phyloP scores from a whole-genome alignment of 768 basidiomycete genomes.

The Tylopilus vinaceipallidus region DNA sequence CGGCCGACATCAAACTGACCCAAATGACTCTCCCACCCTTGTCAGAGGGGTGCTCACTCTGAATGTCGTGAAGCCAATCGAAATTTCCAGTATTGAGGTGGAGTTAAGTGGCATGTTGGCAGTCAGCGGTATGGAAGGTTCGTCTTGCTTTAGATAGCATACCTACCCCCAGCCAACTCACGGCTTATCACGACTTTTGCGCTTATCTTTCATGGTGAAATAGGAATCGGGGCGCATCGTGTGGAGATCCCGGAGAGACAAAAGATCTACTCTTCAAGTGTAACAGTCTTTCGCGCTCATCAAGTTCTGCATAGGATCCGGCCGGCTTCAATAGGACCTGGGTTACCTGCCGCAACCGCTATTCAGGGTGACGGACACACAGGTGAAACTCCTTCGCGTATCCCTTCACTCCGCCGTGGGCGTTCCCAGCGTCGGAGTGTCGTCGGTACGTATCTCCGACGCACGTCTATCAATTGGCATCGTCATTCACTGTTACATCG shows the following conservation, averaged over 20 bases:
- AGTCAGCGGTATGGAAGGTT: slow-evolving; percentile 87
- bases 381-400: neutral
- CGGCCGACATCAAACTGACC: slow-evolving; percentile 31
- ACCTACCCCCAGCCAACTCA: no score
- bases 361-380: slow-evolving; percentile 1
- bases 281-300: slow-evolving; percentile 73
- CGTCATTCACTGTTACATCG: neutral
- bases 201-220: neutral
- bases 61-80: slow-evolving; percentile 71
- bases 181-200: neutral
- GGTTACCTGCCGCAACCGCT: slow-evolving; percentile 3
- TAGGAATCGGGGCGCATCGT: slow-evolving; percentile 65
- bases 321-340: slow-evolving; percentile 25
- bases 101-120: slow-evolving; percentile 68
- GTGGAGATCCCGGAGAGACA: slow-evolving; percentile 77
- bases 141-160: slow-evolving; percentile 24
- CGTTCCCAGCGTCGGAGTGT: slow-evolving; percentile 1
- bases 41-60: slow-evolving; percentile 67
- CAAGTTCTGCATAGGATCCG: slow-evolving; percentile 31
- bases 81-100: slow-evolving; percentile 82
- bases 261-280: slow-evolving; percentile 65
- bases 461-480: neutral
- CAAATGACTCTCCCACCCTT: slow-evolving; percentile 55
- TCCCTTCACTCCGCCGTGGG: slow-evolving; percentile 2
- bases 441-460: neutral